Base-by-base conservation (phyloP, 805 yeast genomes). In the Yamadazyma nakazawae region DNA sequence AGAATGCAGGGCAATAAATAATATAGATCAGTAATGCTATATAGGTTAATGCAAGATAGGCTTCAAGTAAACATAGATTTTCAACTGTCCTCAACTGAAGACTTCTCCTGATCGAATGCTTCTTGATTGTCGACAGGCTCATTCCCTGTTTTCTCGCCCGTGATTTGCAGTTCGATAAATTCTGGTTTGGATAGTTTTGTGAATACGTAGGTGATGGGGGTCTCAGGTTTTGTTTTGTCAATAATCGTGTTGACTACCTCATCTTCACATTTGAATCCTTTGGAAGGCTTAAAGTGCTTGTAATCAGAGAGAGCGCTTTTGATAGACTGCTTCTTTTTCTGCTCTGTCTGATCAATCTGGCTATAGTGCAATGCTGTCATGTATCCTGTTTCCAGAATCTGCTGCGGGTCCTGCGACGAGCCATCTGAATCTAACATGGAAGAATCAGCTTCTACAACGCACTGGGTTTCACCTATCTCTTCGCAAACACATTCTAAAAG, bases 401-500 rank as follows among this genome's bases (percentile, higher is more conserved):
- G 24, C 17, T 34, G 32, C 2, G 43, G 11, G 35, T 35, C 34
- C 14, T 28, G 32, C 2, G 36, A 25, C 4, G 24, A 18, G 18
- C 18, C 19, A 6, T 25, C 28, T n/a, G 45, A 35, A 17, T 25
- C 31, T 10, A 38, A 25, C 9, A 16, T 38, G 7, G 35, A 19
- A 6, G 30, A 25, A 28, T 6, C 25, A 25, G n/a, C n/a, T 10
- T 34, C 41, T 14, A 18, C 28, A 13, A 25, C n/a, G 16, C 25
- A 14, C 18, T 39, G 47, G 19, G 31, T 51, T 19, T 49, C 48
- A 17, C 54, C 57, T 2, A 55, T 63, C 0, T 90, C 89, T 0
- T 55, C 51, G 62, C 92, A 85, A 26, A 67, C 53, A 66, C 94
- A 87, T 19, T 72, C 81, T 46, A 86, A 75, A 49, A 88, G 63